phyloP scores from a whole-genome alignment of 257 asterid genomes.

The Solanum paucissectum region DNA sequence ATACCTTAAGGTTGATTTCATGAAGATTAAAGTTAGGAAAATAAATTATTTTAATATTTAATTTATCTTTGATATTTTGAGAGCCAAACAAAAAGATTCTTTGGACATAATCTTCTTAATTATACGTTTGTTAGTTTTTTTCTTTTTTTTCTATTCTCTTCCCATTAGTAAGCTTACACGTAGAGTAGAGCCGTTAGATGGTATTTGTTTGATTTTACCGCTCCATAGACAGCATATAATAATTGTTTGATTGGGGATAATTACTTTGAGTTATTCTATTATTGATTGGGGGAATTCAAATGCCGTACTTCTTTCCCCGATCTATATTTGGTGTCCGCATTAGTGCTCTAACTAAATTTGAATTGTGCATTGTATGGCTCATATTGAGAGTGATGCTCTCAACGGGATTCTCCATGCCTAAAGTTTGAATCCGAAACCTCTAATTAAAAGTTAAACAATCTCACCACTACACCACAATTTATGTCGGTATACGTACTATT shows the following conservation, averaged over 20 bases:
- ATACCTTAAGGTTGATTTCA: background rate
- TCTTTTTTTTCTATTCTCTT: background rate
- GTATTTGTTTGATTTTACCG: background rate
- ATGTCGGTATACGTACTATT: too few relatives aligned
- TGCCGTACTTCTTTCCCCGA: too few relatives aligned
- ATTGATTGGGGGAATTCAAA: background rate
- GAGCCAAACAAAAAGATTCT: background rate
- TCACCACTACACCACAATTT: fast-evolving
- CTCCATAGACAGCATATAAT: background rate
- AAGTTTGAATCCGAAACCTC: too few relatives aligned
- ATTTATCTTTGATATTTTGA: background rate
- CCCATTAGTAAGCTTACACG: background rate
- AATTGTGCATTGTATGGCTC: too few relatives aligned
- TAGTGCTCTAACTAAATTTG: too few relatives aligned
- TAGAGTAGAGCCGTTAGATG: background rate
- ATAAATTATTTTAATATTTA: background rate
- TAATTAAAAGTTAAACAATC: too few relatives aligned
- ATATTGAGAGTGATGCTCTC: background rate
- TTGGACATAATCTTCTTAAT: background rate
- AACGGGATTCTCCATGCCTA: too few relatives aligned
- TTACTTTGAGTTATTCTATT: background rate
- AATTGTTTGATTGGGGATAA: background rate
- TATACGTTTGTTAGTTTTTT: background rate
- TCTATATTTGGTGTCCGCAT: too few relatives aligned
- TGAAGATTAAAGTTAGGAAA: background rate